Base-by-base conservation (phyloP, 2,329 filamentous ascomycete genomes). In the Sodiomyces alkalinus region DNA sequence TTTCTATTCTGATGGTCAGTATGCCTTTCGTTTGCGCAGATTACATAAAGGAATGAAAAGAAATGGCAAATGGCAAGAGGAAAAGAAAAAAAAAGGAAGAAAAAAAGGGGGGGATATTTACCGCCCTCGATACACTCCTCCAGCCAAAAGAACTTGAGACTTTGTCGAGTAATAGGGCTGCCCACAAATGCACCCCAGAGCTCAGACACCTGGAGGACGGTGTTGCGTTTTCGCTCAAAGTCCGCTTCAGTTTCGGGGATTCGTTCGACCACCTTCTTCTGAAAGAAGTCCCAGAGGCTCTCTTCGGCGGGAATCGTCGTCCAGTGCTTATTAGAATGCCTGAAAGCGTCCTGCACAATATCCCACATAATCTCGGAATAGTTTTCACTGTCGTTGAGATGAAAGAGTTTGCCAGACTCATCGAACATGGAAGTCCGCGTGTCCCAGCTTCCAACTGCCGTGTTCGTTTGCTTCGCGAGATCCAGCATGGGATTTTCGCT, bases 71-170 rank as follows among this genome's bases (percentile, higher is more conserved):
- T 17, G 11, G 9, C 12, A 19, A 19, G 22, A 9, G 9, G 13
- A 13, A 21, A 56, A 57, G 1, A 53, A 45, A 33, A 57, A 55
- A 40, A 58, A 12, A 23, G 13, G 12, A 21, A 56, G 56, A 1
- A 53, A 45, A 33, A 57, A 55, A 40, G 57, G n/a, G n/a, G n/a
- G n/a, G n/a, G n/a, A 11, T 21, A 42, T 56, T 40, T 44, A 69
- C 69, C 67, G 25, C 77, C 78, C 44, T 82, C 77, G 29, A 83
- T 74, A 38, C 75, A 80, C 48, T 83, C 76, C 44, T 85, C 79
- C 5, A 85, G 46, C 75, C 77, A 82, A 46, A 82, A 80, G 52
- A 72, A 83, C 52, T 74, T 80, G 18, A 83, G 55, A 40, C 75
- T 81, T 46, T 85, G 79, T 16, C 45, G 63, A 29, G 60, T 52